Percentiles rank a stretch among this genome's conserved stretches.
Evolutionary conservation across 371 early-diverging fungal species (phyloP).

Genomic region (Rhizomucor miehei): DNA sequence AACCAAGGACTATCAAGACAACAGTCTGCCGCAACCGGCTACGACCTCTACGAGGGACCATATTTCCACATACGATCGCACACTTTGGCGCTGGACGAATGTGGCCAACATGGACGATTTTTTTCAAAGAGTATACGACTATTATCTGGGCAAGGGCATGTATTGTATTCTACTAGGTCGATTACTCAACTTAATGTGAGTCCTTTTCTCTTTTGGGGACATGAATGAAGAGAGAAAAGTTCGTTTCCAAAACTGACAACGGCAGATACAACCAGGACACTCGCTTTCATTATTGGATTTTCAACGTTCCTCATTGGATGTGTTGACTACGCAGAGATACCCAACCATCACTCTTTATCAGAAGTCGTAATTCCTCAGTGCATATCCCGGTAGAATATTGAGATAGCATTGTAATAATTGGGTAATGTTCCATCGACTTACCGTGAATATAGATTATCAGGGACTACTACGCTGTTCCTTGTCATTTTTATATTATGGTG

Average conservation of each 20-base stretch:
- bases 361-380: constrained; percentile 83
- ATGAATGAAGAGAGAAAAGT: no score
- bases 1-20: constrained; percentile 16
- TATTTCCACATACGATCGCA: constrained; percentile 57
- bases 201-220: constrained; percentile 5
- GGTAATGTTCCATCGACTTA: not conserved
- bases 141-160: constrained; percentile 81
- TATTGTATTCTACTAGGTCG: constrained; percentile 72
- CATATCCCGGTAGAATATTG: constrained; percentile 32
- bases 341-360: constrained; percentile 58
- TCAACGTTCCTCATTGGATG: constrained; percentile 87
- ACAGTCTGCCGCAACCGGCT: constrained; percentile 2
- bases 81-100: constrained; percentile 84
- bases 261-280: constrained; percentile 47
- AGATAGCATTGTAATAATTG: not conserved
- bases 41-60: constrained; percentile 27
- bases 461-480: constrained; percentile 47
- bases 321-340: constrained; percentile 80
- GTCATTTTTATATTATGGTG: constrained; percentile 69
- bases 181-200: constrained; percentile 71
- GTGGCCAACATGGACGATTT: constrained; percentile 81
- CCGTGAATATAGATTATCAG: constrained; percentile 28
- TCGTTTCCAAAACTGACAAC: no score
- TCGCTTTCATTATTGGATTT: constrained; percentile 86
- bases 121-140: constrained; percentile 77